Evolutionary conservation across 1,284 basidiomycete species (phyloP), one percentile per base, ranked within the genome.

Genomic region (Apiotrichum sp.): DNA sequence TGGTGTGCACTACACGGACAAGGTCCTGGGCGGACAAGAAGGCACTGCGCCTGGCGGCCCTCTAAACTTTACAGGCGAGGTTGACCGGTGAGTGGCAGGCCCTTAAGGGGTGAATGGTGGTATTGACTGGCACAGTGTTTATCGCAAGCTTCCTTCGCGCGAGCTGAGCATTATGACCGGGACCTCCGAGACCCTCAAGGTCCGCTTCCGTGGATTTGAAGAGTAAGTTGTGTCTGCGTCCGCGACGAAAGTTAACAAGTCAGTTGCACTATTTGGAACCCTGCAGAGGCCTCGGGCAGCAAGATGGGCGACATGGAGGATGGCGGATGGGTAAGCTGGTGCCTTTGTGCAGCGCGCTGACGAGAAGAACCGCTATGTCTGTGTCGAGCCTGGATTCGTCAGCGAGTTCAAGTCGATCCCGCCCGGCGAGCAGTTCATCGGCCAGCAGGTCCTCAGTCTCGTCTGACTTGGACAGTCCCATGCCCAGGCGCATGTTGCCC

Each of bases 381-480:
- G 90, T 63, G 83, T 92, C 50, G 90, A 95, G 75, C 91, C 91
- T 8, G 91, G 91, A 29, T 82, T 82, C 71, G 90, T 90, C 3
- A 63, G 64, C 36, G 72, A 73, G 41, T 75, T 71, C 65, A 73
- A 74, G 62, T 59, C 62, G 0, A 64, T 91, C 29, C 78, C 79
- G 42, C 78, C 85, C 2, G 85, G 85, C 16, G 77, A 83, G 68
- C 82, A 81, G 43, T 92, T 88, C 86, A 75, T 83, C 38, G 88
- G 87, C 2, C 82, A 84, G 62, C 89, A 93, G 68, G 79, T 81
- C 2, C 63, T 92, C 31, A 72, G 71, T 3, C 67, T 70, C 6
- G 54, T 69, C 40, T 75, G 66, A 68, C 56, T 58, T 29, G 29
- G 29, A 29, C 29, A 29, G 29, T 3, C 29, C 29, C 29, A 29